Evolutionary conservation across 2,329 filamentous ascomycete genomes (phyloP), one percentile per base, ranked within the genome.

Genomic region (Verticillium isaacii): DNA sequence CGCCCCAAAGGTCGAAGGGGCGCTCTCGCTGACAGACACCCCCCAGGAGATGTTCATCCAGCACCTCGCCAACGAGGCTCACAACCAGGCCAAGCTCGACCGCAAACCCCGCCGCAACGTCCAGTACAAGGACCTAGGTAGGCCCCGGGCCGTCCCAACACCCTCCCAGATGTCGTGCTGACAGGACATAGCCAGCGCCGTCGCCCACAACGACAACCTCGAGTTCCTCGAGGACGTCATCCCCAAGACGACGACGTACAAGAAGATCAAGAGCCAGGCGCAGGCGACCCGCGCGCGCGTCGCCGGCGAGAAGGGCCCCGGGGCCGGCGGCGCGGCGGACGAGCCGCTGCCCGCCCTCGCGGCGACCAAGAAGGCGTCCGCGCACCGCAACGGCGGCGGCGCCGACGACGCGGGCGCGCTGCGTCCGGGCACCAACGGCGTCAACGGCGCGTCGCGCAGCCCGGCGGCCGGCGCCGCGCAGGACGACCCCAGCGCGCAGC

Each of bases 171-270:
- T 25, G 25, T n/a, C n/a, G 8, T 19, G 19, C 45, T 52, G 70
- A 58, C 63, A 25, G 1, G 17, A 15, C 59, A 58, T 41, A 93
- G 92, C 93, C 68, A 91, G 87, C 70, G 94, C 95, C 32, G 89
- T 98, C 61, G 86, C 90, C 8, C 90, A 92, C 72, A 88, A 93
- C 65, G 95, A 98, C 75, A 96, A 96, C 73, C 89, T 99, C 59
- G 93, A 99, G 74, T 99, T 99, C 72, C 85, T 99, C 15, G 84
- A 90, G 65, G 95, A 99, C 75, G 86, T 96, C 32, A 90, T 97
- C 41, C 95, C 95, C 62, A 90, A 90, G 73, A 97, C 93, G 1
- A 85, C 89, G 6, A 88, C 91, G 17, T 96, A 88, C 79, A 91
- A 90, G 72, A 85, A 91, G 67, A 85, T 90, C 77, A 94, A 93